Evolutionary conservation across 352 stramenopile genomes (phyloP).

Genomic region (Globisporangium cystogenes): DNA sequence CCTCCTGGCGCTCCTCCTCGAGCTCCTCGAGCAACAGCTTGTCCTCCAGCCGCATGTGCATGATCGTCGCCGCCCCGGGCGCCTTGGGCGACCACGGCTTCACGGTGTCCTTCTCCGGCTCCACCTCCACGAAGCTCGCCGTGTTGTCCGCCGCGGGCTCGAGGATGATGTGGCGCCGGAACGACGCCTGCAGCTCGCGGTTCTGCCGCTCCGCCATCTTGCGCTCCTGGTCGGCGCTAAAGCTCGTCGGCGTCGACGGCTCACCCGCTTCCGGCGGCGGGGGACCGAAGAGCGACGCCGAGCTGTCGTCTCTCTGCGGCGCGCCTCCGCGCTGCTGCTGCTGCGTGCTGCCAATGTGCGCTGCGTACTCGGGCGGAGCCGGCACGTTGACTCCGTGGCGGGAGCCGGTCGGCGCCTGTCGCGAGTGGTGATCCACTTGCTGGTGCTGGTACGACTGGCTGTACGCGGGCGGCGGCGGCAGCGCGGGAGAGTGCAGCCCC

Average conservation of each 20-base stretch:
- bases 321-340: too few relatives aligned
- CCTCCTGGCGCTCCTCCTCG: slow-evolving; percentile 47
- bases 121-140: slow-evolving; percentile 62
- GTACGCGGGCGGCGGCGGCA: neutral
- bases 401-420: neutral
- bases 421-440: neutral
- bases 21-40: slow-evolving; percentile 54
- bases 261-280: neutral
- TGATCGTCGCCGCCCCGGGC: slow-evolving; percentile 51
- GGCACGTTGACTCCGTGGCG: neutral
- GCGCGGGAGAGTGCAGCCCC: slow-evolving; percentile 2
- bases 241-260: neutral
- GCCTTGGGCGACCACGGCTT: slow-evolving; percentile 69
- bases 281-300: neutral
- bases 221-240: slow-evolving; percentile 10
- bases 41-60: slow-evolving; percentile 59
- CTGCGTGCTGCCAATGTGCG: neutral
- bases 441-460: neutral
- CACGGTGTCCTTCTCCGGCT: slow-evolving; percentile 19
- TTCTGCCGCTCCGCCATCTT: slow-evolving; percentile 16
- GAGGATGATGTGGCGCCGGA: slow-evolving; percentile 60
- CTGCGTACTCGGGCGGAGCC: slow-evolving; percentile 3
- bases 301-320: neutral
- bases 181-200: slow-evolving; percentile 32
- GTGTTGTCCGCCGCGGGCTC: slow-evolving; percentile 48